Evolutionary conservation across 2,329 filamentous ascomycete genomes (phyloP), one percentile per base, ranked within the genome.

Genomic region (Neonectria sp.): DNA sequence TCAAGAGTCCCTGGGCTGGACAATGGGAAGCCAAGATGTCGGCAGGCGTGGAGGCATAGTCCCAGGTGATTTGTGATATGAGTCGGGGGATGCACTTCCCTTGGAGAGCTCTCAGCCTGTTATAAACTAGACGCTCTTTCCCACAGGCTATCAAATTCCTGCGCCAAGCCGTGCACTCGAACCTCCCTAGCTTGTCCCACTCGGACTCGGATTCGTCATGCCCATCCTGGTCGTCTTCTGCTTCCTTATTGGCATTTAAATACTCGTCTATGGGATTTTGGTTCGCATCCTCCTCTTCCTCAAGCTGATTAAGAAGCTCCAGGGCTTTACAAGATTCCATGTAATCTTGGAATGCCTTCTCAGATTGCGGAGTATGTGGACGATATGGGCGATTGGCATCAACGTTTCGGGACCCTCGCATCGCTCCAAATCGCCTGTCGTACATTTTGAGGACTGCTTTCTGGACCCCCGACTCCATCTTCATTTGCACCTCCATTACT

Each of bases 181-280:
- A 40, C 15, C 17, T 40, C 15, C 37, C 37, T 3, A 40, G 15
- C 15, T n/a, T 40, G 15, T 40, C 37, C 15, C 6, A n/a, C 37
- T 17, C 7, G 37, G 37, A n/a, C 15, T n/a, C 13, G 15, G 37
- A 15, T 7, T 40, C 37, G 17, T 17, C 15, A n/a, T 6, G 15
- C 5, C 35, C 11, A 35, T 35, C 33, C 13, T 1, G 5, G 35
- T 15, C 1, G 2, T 40, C 17, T 3, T n/a, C 15, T 17, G 6
- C 37, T 6, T 8, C 2, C 2, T 7, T 3, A 15, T 40, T 3
- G 37, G 1, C 6, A 7, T n/a, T 6, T 15, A 1, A 2, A 3
- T 40, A 15, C 37, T 40, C 15, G 15, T 40, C 2, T 17, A 8
- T 15, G 2, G 37, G 15, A 6, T n/a, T 17, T 17, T 8, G 21